These are phyloP conservation scores for Penicillium canariense DNA, from an alignment of 495 filamentous ascomycete genomes.

Conservation along the genomic window DNA sequence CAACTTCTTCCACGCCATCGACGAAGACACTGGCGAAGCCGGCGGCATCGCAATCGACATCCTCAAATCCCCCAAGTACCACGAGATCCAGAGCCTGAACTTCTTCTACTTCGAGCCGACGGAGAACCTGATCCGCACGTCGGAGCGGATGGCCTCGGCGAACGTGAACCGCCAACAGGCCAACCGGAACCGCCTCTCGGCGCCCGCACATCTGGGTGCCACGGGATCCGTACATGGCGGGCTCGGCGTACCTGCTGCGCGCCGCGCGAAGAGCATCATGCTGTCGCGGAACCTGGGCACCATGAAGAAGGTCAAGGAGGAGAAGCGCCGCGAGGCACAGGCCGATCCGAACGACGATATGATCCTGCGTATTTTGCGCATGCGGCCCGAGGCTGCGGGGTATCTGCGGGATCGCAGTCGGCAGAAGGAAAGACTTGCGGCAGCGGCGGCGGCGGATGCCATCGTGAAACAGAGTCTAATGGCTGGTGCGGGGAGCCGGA, in stretches of 20 bases:
- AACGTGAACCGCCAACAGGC: conserved; percentile 74
- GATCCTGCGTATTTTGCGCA: conserved; percentile 92
- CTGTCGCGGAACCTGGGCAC: conserved; percentile 91
- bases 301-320: conserved; percentile 92
- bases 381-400: conserved; percentile 88
- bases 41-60: conserved; percentile 87
- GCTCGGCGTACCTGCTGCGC: conserved; percentile 65
- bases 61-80: conserved; percentile 94
- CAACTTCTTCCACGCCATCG: conserved; percentile 91
- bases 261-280: conserved; percentile 91
- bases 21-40: conserved; percentile 81
- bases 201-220: conserved; percentile 60
- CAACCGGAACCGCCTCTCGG: conserved; percentile 66
- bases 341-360: conserved; percentile 98
- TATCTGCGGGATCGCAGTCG: conserved; percentile 90
- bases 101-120: conserved; percentile 98
- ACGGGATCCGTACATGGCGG: conserved; percentile 62
- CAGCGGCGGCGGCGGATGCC: conserved; percentile 84
- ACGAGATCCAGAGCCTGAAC: conserved; percentile 90
- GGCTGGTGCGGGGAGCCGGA: conserved; percentile 61
- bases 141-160: conserved; percentile 90
- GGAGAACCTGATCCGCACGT: conserved; percentile 86
- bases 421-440: conserved; percentile 90
- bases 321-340: conserved; percentile 91
- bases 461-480: conserved; percentile 92